Percentiles rank a stretch among this genome's conserved stretches.
phyloP scores from a whole-genome alignment of 306 rosid species.

The Cucurbita maxima region DNA sequence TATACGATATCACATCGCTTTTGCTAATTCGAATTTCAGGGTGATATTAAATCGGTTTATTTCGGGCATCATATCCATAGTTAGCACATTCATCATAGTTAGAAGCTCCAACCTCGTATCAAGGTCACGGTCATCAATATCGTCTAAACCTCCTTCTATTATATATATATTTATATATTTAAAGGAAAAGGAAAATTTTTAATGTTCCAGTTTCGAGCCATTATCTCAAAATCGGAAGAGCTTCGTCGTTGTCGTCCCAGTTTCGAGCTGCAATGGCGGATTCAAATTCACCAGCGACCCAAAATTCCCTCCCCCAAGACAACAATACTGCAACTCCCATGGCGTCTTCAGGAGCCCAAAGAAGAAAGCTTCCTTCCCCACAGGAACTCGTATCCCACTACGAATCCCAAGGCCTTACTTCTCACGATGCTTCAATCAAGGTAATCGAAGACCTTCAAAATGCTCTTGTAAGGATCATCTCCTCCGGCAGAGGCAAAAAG shows the following conservation, averaged over 20 bases:
- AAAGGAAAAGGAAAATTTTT: too few relatives aligned
- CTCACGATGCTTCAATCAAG: slow-evolving; percentile 52
- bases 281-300: not conserved
- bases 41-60: too few relatives aligned
- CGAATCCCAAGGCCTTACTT: slow-evolving; percentile 62
- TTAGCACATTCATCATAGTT: too few relatives aligned
- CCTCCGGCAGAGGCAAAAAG: slow-evolving; percentile 55
- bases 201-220: not conserved
- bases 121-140: too few relatives aligned
- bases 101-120: too few relatives aligned
- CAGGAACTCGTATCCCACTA: slow-evolving; percentile 61
- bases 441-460: slow-evolving; percentile 80
- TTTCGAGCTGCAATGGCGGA: slow-evolving; percentile 15
- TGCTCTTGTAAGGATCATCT: slow-evolving; percentile 47
- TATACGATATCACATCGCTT: too few relatives aligned
- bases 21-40: too few relatives aligned
- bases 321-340: not conserved
- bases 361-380: slow-evolving; percentile 42
- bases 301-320: not conserved
- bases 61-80: too few relatives aligned
- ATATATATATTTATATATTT: too few relatives aligned
- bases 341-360: slow-evolving; percentile 1
- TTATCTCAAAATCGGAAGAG: not conserved
- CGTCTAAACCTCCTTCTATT: too few relatives aligned
- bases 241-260: not conserved